Evolutionary conservation across 805 yeast genomes (phyloP), one percentile per base, ranked within the genome.

Genomic region (Candida krabiensis): DNA sequence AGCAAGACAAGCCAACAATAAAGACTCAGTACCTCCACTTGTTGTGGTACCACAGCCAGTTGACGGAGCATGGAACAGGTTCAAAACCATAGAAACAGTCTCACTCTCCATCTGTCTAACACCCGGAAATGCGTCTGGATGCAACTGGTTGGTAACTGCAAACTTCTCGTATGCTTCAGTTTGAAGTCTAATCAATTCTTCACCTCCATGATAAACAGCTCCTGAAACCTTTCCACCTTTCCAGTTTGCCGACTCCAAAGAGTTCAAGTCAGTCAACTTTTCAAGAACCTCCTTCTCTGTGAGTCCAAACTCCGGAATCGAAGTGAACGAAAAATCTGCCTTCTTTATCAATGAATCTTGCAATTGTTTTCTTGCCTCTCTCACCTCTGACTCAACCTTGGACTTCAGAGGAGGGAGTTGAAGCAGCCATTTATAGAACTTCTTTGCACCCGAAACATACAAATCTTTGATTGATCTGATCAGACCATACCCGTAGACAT

Each of bases 61-160:
- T 33, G 69, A 65, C 1, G 97, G 96, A 0, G 91, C 96, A 60
- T 90, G 74, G 67, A 83, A 91, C 53, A 90, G 56, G 14, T 70
- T 73, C 46, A 93, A 67, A 4, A 85, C 90, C 98, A 93, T 93
- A 1, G 91, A 70, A 3, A 91, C 97, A 9, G 90, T 87, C 56
- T 93, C 98, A 5, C 96, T 70, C 58, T 91, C 99, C 96, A 91
- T 90, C 61, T 91, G 89, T 29, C 99, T 78, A 6, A 91, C 86
- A 5, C 95, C 98, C 0, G 98, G 99, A 57, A 91, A 91, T 3
- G 89, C 93, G 63, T 91, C 98, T 0, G 99, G 99, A 60, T 91
- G 99, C 35, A 91, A 69, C 64, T 93, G 99, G 64, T 93, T 91
- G 2, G 97, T 88, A 17, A 90, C 89, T 5, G 93, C 78, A 60